Base-by-base conservation (phyloP, 169 alveolate species). In the Haemoproteus tartakovskyi region DNA sequence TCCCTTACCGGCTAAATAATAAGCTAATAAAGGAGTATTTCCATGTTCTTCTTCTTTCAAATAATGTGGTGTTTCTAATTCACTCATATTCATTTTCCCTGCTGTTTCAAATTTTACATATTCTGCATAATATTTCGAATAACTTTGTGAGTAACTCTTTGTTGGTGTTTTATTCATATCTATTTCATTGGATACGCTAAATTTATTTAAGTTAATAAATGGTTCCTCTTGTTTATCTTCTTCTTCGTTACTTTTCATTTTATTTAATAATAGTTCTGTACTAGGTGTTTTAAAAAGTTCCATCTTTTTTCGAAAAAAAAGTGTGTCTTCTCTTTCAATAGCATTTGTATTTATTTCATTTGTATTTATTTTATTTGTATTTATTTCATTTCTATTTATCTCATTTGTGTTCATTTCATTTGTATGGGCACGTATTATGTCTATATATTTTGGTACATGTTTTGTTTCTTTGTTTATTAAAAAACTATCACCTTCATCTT, bases 21-120 rank as follows among this genome's bases (percentile, higher is more conserved):
- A 74, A 8, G 84, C 40, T 43, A 74, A 56, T 21, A 74, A 74
- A 9, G 84, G 84, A 9, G 84, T 74, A 14, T 74, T 74, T 37
- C 45, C 26, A 2, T 29, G 24, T 2, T 56, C 74, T 3, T 74
- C 84, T 29, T 74, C 84, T 26, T 74, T 74, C 41, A 74, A 43
- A 56, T 74, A 56, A 27, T 40, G 14, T n/a, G 84, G 84, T 0
- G 84, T 74, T 47, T 74, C 84, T 37, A 74, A 45, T 26, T 74
- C 84, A 9, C 84, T 74, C 62, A 74, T 56, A 57, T 74, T 54
- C 84, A 74, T 74, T 24, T 74, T 74, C n/a, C 84, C 84, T 6
- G 84, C 84, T 74, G 84, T 74, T 57, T 74, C 84, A 36, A 40
- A 74, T 33, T 74, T 74, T 36, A 74, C 1, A 37, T 74, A 74